phyloP scores from a whole-genome alignment of 1,284 basidiomycete genomes.

The Cronartium ribicola region DNA sequence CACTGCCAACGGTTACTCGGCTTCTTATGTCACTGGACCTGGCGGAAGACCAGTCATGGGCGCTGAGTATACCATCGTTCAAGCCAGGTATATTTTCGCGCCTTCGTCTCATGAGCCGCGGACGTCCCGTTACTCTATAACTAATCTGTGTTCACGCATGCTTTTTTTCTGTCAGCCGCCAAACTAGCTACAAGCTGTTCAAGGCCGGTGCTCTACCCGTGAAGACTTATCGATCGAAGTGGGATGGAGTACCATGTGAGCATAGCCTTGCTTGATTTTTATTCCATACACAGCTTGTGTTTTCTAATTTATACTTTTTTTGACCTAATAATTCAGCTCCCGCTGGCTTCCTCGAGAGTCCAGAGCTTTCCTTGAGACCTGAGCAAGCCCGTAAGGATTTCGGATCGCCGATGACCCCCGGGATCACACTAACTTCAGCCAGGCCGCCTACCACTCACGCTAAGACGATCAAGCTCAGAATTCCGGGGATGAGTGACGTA shows the following conservation, averaged over 20 bases:
- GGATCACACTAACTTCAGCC: neutral
- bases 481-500: neutral
- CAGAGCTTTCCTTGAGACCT: neutral
- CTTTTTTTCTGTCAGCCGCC: slow-evolving; percentile 22
- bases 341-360: slow-evolving; percentile 10
- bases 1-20: slow-evolving; percentile 38
- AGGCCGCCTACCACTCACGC: neutral
- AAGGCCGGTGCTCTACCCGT: slow-evolving; percentile 41
- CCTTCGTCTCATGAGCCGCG: neutral
- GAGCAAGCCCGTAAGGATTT: neutral
- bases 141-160: neutral
- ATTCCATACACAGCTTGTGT: too few relatives aligned
- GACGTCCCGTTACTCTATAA: neutral
- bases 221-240: slow-evolving; percentile 41
- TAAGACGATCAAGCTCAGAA: neutral
- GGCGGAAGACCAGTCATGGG: slow-evolving; percentile 41
- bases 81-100: slow-evolving; percentile 23
- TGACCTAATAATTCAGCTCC: neutral
- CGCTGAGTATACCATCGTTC: slow-evolving; percentile 36
- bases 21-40: slow-evolving; percentile 37
- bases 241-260: slow-evolving; percentile 34
- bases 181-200: slow-evolving; percentile 43
- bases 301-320: neutral
- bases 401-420: neutral
- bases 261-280: neutral